Percentiles rank a stretch among this genome's conserved stretches.
Evolutionary conservation across 768 basidiomycete genomes (phyloP).

Genomic region (Trametes cinnabarina): DNA sequence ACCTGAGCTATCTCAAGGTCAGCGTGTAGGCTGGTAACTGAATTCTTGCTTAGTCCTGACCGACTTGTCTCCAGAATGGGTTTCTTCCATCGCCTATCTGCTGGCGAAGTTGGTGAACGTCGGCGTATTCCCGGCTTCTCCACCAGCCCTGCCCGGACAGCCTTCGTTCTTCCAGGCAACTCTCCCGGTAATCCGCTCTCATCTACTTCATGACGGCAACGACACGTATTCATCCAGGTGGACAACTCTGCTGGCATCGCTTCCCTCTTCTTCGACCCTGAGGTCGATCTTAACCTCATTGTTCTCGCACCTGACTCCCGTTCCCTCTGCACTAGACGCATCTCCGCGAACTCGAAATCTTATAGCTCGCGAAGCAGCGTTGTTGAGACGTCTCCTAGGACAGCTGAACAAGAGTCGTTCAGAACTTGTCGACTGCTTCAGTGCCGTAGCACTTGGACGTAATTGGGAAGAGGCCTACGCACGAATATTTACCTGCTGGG

Average conservation of each 20-base stretch:
- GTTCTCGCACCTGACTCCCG: constrained; percentile 44
- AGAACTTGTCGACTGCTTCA: constrained; percentile 52
- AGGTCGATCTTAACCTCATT: constrained; percentile 61
- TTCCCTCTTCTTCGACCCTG: constrained; percentile 52
- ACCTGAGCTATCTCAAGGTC: constrained; percentile 40
- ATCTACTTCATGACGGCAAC: constrained; percentile 30
- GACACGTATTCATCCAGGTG: constrained; percentile 49
- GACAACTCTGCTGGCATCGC: constrained; percentile 42
- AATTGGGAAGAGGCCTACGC: constrained; percentile 60
- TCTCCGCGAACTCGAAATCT: constrained; percentile 37
- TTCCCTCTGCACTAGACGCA: constrained; percentile 32
- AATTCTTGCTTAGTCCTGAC: constrained; percentile 7
- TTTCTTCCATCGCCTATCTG: constrained; percentile 49
- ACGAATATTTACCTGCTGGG: constrained; percentile 70
- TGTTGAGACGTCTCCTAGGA: constrained; percentile 59
- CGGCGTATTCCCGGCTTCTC: constrained; percentile 58
- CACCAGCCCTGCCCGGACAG: constrained; percentile 53
- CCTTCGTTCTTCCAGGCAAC: constrained; percentile 66
- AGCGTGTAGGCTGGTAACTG: constrained; percentile 13
- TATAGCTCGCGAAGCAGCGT: constrained; percentile 51
- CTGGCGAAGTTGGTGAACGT: constrained; percentile 65
- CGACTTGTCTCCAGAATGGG: constrained; percentile 32
- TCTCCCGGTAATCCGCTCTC: constrained; percentile 47
- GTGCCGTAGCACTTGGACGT: constrained; percentile 50
- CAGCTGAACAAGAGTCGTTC: constrained; percentile 37